Evolutionary conservation across 2,329 filamentous ascomycete genomes (phyloP).

Genomic region (Neonectria faginata): DNA sequence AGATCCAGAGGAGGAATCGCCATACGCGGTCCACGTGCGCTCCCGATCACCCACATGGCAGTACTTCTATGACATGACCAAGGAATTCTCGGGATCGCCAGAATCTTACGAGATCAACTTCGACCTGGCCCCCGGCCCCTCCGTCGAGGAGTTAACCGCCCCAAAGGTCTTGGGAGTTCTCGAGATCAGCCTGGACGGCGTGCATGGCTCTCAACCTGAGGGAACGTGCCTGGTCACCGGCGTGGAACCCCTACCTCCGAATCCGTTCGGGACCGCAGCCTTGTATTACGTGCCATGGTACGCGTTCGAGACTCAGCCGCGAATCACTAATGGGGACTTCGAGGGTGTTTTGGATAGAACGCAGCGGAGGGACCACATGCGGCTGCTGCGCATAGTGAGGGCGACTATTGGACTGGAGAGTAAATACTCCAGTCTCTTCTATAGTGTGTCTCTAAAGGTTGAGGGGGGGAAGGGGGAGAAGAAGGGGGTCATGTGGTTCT

Average conservation of each 20-base stretch:
- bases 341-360: constrained; percentile 34
- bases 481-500: constrained; percentile 36
- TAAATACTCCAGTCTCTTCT: constrained; percentile 44
- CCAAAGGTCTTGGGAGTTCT: constrained; percentile 41
- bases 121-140: constrained; percentile 36
- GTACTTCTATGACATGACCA: constrained; percentile 35
- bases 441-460: constrained; percentile 34
- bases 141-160: constrained; percentile 32
- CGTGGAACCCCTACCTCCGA: constrained; percentile 42
- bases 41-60: constrained; percentile 47
- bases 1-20: constrained; percentile 9
- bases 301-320: constrained; percentile 41
- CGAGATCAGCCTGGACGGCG: constrained; percentile 36
- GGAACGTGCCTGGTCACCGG: constrained; percentile 40
- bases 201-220: constrained; percentile 25
- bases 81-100: constrained; percentile 15
- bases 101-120: constrained; percentile 47
- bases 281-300: constrained; percentile 46
- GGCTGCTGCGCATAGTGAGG: constrained; percentile 23
- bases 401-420: constrained; percentile 41
- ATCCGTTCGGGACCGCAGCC: constrained; percentile 44
- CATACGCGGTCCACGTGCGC: constrained; percentile 30
- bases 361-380: constrained; percentile 31
- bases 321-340: constrained; percentile 33
- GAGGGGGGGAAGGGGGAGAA: constrained; percentile 16